Base-by-base conservation (phyloP, 495 filamentous ascomycete genomes). In the Chaetomium cochliodes region DNA sequence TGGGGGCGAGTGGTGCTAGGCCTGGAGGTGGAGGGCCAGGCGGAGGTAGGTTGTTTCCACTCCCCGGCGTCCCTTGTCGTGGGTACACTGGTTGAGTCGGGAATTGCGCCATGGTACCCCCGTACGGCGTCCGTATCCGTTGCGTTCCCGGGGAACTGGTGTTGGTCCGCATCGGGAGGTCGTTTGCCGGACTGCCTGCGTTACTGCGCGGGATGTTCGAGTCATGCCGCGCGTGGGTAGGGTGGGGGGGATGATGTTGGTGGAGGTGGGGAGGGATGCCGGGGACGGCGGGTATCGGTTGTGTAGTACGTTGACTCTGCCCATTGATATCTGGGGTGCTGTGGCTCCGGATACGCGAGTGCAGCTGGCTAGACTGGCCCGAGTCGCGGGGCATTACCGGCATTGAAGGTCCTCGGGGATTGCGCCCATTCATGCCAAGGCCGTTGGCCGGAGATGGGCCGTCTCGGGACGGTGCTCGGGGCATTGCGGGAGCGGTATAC, bases 401-500 rank as follows among this genome's bases (percentile, higher is more conserved):
- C 68, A 96, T 81, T 18, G 92, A 96, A 23, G 93, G 92, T 33
- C 92, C 84, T 67, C 92, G 86, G 39, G 86, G 83, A 57, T 80
- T 82, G 61, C 90, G 85, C 62, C 86, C 87, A 69, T 86, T 91
- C 58, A 85, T 72, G 52, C 84, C 79, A 67, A 85, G 88, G n/a
- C 79, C 79, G 66, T 84, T 84, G 63, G 81, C 76, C 47, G 79
- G 81, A 20, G 81, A 87, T 25, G 84, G 78, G 2, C 90, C 91
- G 67, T 96, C 93, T 60, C 91, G 81, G 12, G 92, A 94, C 30
- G 87, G 83, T 20, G 84, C 88, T 44, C 93, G 86, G 44, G 88
- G 88, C 80, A 92, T 85, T 12, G 90, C 92, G 23, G 93, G 93
- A 5, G 93, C 92, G 2, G 94, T 96, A 69, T 90, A 93, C 44